Evolutionary conservation across 192 early-diverging fungal genomes (phyloP), one percentile per base, ranked within the genome.

Genomic region (Gigaspora rosea): DNA sequence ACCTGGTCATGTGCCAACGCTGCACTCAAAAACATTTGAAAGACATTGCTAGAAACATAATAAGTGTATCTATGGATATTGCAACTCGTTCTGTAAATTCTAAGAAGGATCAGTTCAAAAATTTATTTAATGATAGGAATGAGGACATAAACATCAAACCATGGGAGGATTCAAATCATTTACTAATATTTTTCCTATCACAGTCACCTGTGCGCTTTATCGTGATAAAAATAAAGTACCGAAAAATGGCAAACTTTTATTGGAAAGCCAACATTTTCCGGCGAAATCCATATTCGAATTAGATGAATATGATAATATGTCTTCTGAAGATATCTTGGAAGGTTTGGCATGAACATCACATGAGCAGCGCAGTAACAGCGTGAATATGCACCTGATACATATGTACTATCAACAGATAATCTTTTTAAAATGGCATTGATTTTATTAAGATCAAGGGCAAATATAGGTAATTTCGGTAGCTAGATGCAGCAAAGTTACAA

Each of bases 11-110:
- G n/a, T n/a, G n/a, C n/a, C n/a, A n/a, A n/a, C n/a, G n/a, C n/a
- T n/a, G n/a, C n/a, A n/a, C n/a, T n/a, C n/a, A 57, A 33, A 1
- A 20, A 72, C 41, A 16, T 78, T 11, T 49, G 77, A 57, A 32
- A 52, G 41, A 78, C 77, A 71, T 57, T 78, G 59, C 16, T 78
- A 8, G 16, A 54, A 9, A 71, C 70, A 33, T 78, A 50, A 6
- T 78, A 16, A 11, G 77, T n/a, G n/a, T 78, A 12, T 78, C 77
- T 13, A 78, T 56, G 8, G 68, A 78, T 74, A 73, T 78, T 27
- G 77, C 77, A 16, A 78, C 77, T 48, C 72, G 73, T 18, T 78
- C 77, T 27, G 73, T 73, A 11, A 32, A 54, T 12, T 32, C 51
- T 18, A 71, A 62, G 47, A 20, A 35, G 4, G 41, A 49, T 8